Base-by-base conservation (phyloP, 768 basidiomycete species). In the Amanita rubescens region DNA sequence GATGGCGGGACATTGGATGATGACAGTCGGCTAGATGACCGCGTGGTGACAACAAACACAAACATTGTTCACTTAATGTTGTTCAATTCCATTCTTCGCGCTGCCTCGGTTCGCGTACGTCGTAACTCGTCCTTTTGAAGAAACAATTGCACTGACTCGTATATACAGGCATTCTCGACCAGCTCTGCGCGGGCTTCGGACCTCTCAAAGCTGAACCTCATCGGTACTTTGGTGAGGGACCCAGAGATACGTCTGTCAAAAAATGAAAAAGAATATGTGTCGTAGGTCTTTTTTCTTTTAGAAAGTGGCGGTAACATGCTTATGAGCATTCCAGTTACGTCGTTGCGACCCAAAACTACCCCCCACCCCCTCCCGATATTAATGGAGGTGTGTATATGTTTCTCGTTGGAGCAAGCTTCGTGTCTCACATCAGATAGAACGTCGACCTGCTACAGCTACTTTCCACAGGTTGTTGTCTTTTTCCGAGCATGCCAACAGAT, bases 381-480 rank as follows among this genome's bases (percentile, higher is more conserved):
- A 80, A 84, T 59, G 85, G 84, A 64, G 73, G 86, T 85, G 64
- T 54, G 78, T 67, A 38, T 53, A 30, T 46, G 22, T 24, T 17
- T 22, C 37, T 52, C n/a, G 30, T 45, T 44, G 37, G 27, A 32
- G 41, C 14, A 14, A 47, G 5, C 35, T 20, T 38, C 47, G 48
- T 7, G n/a, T 32, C 51, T 57, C 5, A 35, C 7, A 32, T 54
- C 4, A 32, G 19, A 46, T 47, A 89, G 87, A 76, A 59, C 80
- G 81, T 44, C 63, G 67, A 11, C 72, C 74, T 24, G 59, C 74
- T 4, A 73, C 70, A 12, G 76, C 86, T 7, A 85, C 87, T 20
- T 94, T 84, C 81, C 91, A 94, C 62, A 73, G 81, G 42, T 60
- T 94, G 45, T 61, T 91, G 45, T 91, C 85, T 22, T 93, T 93